Evolutionary conservation across 441 rosid genomes (phyloP), one percentile per base, ranked within the genome.

Genomic region (Brassica balearica): DNA sequence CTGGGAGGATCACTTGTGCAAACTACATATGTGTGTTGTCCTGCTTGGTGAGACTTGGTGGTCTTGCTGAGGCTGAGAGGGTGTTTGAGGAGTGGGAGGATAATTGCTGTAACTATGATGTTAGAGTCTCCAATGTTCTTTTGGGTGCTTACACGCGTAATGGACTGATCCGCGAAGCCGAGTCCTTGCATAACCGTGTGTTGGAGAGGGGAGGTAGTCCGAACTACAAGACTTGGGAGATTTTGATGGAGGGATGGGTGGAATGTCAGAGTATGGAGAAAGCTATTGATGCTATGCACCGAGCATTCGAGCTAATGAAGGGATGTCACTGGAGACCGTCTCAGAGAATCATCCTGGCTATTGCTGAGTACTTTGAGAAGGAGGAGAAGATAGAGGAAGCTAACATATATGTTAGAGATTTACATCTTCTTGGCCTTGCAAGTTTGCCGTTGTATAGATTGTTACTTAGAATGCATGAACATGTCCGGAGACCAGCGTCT

Each of bases 151-250:
- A 85, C 64, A 64, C 77, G 38, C 83, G 86, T 73, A 82, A 71
- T 65, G 91, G 90, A 63, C 7, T 82, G 73, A 82, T 86, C 65
- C 60, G 15, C 19, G 86, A 86, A 84, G 93, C 91, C 3, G 90
- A 91, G 81, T 56, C 81, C 0, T 73, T 91, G 60, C 89, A 91
- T 71, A 25, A 32, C 5, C 86, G 41, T 38, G 75, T 87, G 17
- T 73, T 89, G 77, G 81, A 82, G 76, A 84, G 77, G 81, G 93
- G 96, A 64, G 93, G 92, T 46, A 36, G 60, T 68, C 93, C 96
- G 14, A 91, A 91, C 78, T 89, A 83, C 78, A 89, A 88, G 85
- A 89, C 93, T 15, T 91, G 93, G 96, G 93, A 91, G 60, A 91
- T 91, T 56, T 79, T 91, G 20, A 84, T 78, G 83, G 96, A 91